Base-by-base conservation (phyloP, 768 basidiomycete genomes). In the Collybia sp. region DNA sequence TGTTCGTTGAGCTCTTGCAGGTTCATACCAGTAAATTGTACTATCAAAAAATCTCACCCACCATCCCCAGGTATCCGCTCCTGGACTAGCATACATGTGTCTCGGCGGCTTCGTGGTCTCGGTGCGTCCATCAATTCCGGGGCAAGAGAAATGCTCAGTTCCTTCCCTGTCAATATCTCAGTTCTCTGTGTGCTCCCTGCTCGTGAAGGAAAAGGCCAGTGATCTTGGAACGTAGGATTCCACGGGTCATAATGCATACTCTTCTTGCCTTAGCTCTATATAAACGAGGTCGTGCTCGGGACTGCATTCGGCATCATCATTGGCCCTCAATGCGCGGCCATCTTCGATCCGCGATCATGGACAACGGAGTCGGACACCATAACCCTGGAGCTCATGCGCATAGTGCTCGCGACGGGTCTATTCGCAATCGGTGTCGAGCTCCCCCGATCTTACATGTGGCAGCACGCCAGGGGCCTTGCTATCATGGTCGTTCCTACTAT, bases 381-480 rank as follows among this genome's bases (percentile, higher is more conserved):
- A 3, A 37, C 35, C 4, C 63, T 67, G 12, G 93, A 95, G 63
- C 67, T 95, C n/a, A 93, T 85, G 68, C 77, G 93, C 6, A 66
- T 96, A 30, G 88, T 96, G 42, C 86, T 99, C 38, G 94, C 86
- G 3, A 85, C 88, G 1, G 90, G 92, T 19, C 79, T 98, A 1
- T 99, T 99, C 56, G 90, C 94, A 5, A 91, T 97, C 30, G 95
- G 95, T 2, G 91, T 95, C 17, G 94, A 99, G 61, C 72, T 98
- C 31, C 94, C 95, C 0, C 72, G 79, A 46, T 78, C 82, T 1
- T 97, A 97, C 69, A 81, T 97, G 75, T 71, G 72, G 18, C 74
- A 83, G 19, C 91, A 95, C 56, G 87, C 79, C 34, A 84, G 76
- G 54, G 80, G 88, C 33, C 66, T 90, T 0, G 48, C 82, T 2